Evolutionary conservation across 176 grass and related monocot genomes (phyloP).

Genomic region (bread wheat (Triticum aestivum)): DNA sequence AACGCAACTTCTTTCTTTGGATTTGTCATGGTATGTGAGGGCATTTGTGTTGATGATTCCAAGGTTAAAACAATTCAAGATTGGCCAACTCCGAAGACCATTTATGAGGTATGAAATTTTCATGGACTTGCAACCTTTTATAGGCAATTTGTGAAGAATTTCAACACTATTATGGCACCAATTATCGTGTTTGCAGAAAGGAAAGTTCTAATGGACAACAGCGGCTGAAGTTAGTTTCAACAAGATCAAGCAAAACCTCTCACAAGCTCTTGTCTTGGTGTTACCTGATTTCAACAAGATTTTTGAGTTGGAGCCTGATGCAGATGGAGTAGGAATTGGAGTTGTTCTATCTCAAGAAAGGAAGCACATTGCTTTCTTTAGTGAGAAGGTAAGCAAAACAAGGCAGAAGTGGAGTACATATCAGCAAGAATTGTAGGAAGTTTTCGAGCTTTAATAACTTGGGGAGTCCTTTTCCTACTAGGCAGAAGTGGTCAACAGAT

Average conservation of each 20-base stretch:
- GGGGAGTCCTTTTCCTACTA: no score
- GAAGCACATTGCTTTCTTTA: no score
- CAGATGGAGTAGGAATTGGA: not conserved
- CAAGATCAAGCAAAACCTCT: not conserved
- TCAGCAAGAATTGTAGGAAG: no score
- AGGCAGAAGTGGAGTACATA: not conserved
- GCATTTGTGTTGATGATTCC: not conserved
- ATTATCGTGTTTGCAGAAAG: not conserved
- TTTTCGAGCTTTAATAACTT: no score
- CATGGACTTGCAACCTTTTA: conserved; percentile 3
- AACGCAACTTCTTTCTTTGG: no score
- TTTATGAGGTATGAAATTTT: not conserved
- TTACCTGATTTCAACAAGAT: not conserved
- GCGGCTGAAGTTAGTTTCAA: not conserved
- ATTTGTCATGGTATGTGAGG: no score
- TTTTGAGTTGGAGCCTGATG: not conserved
- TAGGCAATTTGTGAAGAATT: conserved; percentile 1
- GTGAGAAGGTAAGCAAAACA: not conserved
- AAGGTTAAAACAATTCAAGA: not conserved
- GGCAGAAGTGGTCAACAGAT: no score
- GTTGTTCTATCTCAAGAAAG: no score
- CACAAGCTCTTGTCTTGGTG: not conserved
- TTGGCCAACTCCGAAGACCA: not conserved
- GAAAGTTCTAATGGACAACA: not conserved
- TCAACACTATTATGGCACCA: not conserved